phyloP scores from a whole-genome alignment of 805 yeast species.

The Wickerhamiella australiensis region DNA sequence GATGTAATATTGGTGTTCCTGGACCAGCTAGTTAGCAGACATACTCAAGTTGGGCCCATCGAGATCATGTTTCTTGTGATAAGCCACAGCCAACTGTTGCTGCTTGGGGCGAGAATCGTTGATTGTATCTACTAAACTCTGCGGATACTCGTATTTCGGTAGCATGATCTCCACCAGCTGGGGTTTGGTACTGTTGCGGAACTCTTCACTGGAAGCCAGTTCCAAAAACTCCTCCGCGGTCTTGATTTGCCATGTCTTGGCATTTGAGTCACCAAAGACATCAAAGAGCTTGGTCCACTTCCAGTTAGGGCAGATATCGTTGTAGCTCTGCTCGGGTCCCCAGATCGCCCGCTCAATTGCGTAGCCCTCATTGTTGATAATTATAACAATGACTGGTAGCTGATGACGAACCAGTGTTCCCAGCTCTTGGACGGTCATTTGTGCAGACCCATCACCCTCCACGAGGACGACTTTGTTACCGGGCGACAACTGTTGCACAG shows the following conservation, averaged over 20 bases:
- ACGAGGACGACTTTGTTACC: conserved; percentile 52
- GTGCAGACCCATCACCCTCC: conserved; percentile 95
- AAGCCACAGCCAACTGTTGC: neutral
- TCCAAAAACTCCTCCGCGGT: conserved; percentile 32
- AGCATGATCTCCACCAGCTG: conserved; percentile 49
- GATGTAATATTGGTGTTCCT: too few relatives aligned
- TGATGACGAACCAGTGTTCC: conserved; percentile 49
- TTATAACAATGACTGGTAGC: conserved; percentile 54
- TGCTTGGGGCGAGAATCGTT: neutral
- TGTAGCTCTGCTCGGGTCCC: conserved; percentile 65
- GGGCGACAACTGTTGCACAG: conserved; percentile 21
- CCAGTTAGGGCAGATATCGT: conserved; percentile 68
- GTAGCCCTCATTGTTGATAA: conserved; percentile 78
- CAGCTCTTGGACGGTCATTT: conserved; percentile 82
- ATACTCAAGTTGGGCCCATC: neutral
- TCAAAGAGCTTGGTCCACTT: conserved; percentile 38
- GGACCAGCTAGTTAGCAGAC: too few relatives aligned
- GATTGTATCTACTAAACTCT: neutral
- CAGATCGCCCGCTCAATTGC: conserved; percentile 78
- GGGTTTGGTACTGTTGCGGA: conserved; percentile 29
- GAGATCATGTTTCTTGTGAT: neutral
- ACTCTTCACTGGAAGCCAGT: conserved; percentile 30
- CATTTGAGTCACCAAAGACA: neutral
- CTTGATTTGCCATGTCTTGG: conserved; percentile 24
- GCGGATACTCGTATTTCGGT: conserved; percentile 50